Conservation (phyloP, 805 yeast species). For the Ogataea populi-albae region DNA sequence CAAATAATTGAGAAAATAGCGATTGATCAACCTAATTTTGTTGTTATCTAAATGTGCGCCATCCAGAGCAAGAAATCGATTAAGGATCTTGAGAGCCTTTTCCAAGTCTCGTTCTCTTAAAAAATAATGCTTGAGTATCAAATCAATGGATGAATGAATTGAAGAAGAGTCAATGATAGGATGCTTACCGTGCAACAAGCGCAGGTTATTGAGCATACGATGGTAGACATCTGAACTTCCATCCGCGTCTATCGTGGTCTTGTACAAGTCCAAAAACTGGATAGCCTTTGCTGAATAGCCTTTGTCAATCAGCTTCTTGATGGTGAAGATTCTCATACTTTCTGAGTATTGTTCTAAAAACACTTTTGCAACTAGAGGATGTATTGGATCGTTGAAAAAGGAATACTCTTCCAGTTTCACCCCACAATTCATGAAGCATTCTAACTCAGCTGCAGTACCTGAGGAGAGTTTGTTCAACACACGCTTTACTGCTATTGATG, state of each 20-base stretch:
- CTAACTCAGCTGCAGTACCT: slow-evolving; percentile 12
- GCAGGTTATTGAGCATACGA: slow-evolving; percentile 10
- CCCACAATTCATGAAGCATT: slow-evolving; percentile 11
- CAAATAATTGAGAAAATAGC: slow-evolving; percentile 11
- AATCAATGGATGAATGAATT: slow-evolving; percentile 10
- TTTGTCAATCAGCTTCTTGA: slow-evolving; percentile 18
- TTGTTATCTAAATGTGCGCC: not conserved
- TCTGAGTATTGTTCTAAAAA: slow-evolving; percentile 15
- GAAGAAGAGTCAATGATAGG: slow-evolving; percentile 7
- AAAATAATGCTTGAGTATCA: slow-evolving; percentile 12
- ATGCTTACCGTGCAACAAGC: slow-evolving; percentile 9
- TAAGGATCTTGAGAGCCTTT: slow-evolving; percentile 16
- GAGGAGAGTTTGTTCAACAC: slow-evolving; percentile 12
- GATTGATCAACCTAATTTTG: slow-evolving; percentile 9
- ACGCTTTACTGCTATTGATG: slow-evolving; percentile 2
- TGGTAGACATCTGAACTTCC: slow-evolving; percentile 3
- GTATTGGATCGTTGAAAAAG: not conserved
- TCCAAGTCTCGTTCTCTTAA: slow-evolving; percentile 9
- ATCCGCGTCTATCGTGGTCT: slow-evolving; percentile 3
- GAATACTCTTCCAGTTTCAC: not conserved
- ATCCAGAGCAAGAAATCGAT: slow-evolving; percentile 10
- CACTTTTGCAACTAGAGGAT: slow-evolving; percentile 4
- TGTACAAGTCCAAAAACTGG: slow-evolving; percentile 12
- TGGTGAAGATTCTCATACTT: slow-evolving; percentile 17
- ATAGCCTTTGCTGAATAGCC: slow-evolving; percentile 13